Evolutionary conservation across 2,329 filamentous ascomycete genomes (phyloP), one percentile per base, ranked within the genome.

Genomic region (Aschersonia sp.): DNA sequence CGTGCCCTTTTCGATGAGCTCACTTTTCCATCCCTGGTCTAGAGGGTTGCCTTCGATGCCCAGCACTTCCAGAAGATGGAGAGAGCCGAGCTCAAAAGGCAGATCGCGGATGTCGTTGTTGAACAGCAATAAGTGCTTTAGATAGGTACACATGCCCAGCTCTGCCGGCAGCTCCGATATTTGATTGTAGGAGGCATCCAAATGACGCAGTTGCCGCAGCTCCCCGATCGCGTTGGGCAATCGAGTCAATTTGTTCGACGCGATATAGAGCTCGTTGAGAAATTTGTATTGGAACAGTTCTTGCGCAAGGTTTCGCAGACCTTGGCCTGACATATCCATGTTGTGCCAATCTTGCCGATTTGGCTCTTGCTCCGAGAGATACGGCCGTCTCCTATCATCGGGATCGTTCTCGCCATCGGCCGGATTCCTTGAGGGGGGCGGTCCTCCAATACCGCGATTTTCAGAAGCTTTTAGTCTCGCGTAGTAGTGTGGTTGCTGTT

Each of bases 301-400:
- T 7, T 77, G 69, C 1, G 88, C 81, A 32, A 98, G 72, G 50
- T 87, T 85, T 55, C 88, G 83, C 45, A 98, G 71, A 22, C 90
- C 90, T 68, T 97, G 92, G n/a, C 92, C 92, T 56, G 89, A 92
- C 62, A 97, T 83, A 65, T 98, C 92, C 56, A 98, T 73, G 53
- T 89, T 88, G 62, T 87, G 79, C 92, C 92, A 97, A 58, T 89
- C 84, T 63, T 95, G 84, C 53, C 83, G 72, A 57, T 81, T 79
- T 52, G 76, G 72, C 50, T 76, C 72, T 58, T 77, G 76, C 50
- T 84, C 77, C 48, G 84, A 71, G 56, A 83, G 83, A 56, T 81
- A 74, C 32, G 78, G 78, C 48, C 77, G 66, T 56, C 77, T 72
- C 55, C 74, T 70, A 55, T 80, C 76, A 44, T 74, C 73, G 12